A percentile compares a stretch with the other conserved stretches of the same genome.
Conservation (phyloP, 352 stramenopile species). For the Pythium plurisporium region DNA sequence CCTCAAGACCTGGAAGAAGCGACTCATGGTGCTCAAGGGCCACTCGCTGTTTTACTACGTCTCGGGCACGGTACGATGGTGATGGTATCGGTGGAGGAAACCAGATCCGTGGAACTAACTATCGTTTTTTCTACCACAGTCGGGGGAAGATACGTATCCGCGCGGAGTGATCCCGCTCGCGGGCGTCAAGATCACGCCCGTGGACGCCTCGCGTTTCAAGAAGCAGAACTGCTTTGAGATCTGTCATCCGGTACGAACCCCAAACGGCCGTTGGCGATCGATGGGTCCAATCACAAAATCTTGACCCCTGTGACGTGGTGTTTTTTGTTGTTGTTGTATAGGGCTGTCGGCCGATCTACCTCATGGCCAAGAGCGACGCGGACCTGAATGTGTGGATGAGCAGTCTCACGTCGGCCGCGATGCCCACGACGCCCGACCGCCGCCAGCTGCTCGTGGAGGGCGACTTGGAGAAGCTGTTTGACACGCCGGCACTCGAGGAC, state of each 20-base stretch:
- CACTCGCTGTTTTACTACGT: constrained; percentile 89
- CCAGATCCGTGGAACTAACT: neutral
- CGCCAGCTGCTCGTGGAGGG: constrained; percentile 58
- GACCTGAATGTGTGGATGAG: constrained; percentile 85
- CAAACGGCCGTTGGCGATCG: too few relatives aligned
- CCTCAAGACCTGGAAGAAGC: constrained; percentile 89
- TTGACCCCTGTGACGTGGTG: too few relatives aligned
- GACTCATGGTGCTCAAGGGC: constrained; percentile 83
- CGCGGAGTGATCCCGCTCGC: constrained; percentile 73
- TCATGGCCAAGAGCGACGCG: constrained; percentile 84
- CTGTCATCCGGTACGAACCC: constrained; percentile 61
- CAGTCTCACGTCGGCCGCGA: constrained; percentile 73
- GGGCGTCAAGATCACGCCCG: constrained; percentile 71
- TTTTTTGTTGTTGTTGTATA: too few relatives aligned
- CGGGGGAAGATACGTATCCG: constrained; percentile 80
- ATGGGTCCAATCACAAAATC: too few relatives aligned
- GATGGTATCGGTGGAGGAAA: neutral
- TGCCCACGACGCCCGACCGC: constrained; percentile 63
- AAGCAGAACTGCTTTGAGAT: constrained; percentile 87
- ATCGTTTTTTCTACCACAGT: constrained; percentile 30
- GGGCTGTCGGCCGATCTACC: constrained; percentile 75
- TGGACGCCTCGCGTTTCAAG: constrained; percentile 78
- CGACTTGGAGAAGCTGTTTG: constrained; percentile 65
- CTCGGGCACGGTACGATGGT: constrained; percentile 60
- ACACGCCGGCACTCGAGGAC: constrained; percentile 75